Conservation (phyloP, 768 basidiomycete species). For the Terana coerulea region DNA sequence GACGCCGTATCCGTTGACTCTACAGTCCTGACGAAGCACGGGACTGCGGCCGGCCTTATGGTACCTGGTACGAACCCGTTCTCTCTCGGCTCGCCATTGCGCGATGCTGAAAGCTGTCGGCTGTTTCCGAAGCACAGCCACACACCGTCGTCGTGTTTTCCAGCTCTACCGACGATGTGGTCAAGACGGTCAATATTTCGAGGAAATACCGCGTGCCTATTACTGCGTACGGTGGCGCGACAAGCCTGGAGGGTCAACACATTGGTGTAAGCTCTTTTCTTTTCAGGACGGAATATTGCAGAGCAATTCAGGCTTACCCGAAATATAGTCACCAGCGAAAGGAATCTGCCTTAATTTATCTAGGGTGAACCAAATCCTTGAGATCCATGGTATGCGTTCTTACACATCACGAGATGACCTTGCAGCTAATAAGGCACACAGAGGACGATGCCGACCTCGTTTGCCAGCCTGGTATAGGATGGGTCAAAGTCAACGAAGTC, state of each 20-base stretch:
- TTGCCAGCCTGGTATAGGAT: constrained; percentile 68
- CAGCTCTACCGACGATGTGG: constrained; percentile 73
- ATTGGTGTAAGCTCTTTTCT: constrained; percentile 40
- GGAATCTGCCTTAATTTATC: constrained; percentile 82
- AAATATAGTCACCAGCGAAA: constrained; percentile 33
- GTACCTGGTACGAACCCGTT: too few species aligned
- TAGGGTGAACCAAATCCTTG: constrained; percentile 73
- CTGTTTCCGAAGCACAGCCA: too few species aligned
- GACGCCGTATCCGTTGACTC: too few species aligned
- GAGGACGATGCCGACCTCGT: constrained; percentile 70
- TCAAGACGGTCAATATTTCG: constrained; percentile 71
- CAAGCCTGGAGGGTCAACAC: constrained; percentile 77
- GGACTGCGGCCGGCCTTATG: too few species aligned
- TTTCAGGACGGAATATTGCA: not conserved
- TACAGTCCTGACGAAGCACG: too few species aligned
- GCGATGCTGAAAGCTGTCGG: too few species aligned
- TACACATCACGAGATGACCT: constrained; percentile 1
- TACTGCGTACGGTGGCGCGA: constrained; percentile 77
- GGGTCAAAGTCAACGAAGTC: constrained; percentile 70
- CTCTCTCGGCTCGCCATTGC: too few species aligned
- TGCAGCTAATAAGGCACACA: constrained; percentile 20
- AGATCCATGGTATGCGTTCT: constrained; percentile 55
- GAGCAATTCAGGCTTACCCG: not conserved
- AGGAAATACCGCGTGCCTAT: constrained; percentile 74
- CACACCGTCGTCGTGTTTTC: constrained; percentile 68